A percentile compares a stretch with the other conserved stretches of the same genome.
These are phyloP conservation scores for Irpex rosettiformis DNA, from an alignment of 1,284 basidiomycete species.

Conservation along the genomic window DNA sequence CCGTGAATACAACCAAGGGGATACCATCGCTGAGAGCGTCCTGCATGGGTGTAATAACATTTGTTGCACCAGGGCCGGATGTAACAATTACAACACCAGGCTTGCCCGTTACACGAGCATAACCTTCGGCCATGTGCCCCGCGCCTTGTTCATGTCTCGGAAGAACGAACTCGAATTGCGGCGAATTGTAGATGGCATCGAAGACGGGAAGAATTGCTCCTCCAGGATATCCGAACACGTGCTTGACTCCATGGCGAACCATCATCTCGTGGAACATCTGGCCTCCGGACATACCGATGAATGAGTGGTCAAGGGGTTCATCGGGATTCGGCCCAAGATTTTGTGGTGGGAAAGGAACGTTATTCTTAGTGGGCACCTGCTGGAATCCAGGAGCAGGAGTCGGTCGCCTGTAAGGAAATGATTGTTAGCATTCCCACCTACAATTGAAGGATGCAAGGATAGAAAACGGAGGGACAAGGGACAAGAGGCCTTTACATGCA, in stretches of 20 bases:
- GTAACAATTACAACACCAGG: conserved; percentile 98
- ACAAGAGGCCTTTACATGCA: neutral
- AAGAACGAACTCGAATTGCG: conserved; percentile 93
- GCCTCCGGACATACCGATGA: conserved; percentile 93
- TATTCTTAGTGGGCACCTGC: conserved; percentile 55
- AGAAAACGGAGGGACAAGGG: no score
- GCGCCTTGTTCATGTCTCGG: conserved; percentile 98
- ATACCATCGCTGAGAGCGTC: conserved; percentile 95
- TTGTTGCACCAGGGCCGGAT: conserved; percentile 96
- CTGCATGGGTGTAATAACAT: conserved; percentile 97
- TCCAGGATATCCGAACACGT: conserved; percentile 97
- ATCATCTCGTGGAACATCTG: conserved; percentile 99
- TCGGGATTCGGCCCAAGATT: conserved; percentile 44
- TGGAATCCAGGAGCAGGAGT: conserved; percentile 64
- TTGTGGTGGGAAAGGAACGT: conserved; percentile 39
- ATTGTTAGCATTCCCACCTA: no score
- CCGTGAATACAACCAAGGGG: conserved; percentile 93
- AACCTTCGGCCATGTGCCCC: conserved; percentile 98
- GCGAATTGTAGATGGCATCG: conserved; percentile 97
- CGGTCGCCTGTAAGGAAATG: conserved; percentile 57
- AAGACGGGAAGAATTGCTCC: conserved; percentile 98
- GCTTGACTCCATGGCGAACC: conserved; percentile 94
- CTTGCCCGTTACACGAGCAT: conserved; percentile 96
- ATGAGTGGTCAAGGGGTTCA: conserved; percentile 67
- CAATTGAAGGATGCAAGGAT: no score